These are phyloP conservation scores for Microcos paniculata DNA, from an alignment of 345 rosid genomes.

Conservation along the genomic window DNA sequence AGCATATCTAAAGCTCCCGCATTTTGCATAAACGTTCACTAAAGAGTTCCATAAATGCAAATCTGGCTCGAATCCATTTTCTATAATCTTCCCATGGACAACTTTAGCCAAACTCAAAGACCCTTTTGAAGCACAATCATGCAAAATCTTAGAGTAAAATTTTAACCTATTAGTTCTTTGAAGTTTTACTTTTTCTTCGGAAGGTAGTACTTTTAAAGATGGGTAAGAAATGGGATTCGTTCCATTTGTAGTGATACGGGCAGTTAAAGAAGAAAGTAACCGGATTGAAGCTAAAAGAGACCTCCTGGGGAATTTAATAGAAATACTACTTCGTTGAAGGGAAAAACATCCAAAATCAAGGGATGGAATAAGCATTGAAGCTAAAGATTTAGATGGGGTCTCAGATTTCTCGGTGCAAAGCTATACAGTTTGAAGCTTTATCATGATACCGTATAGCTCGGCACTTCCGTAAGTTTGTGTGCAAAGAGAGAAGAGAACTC, in stretches of 20 bases:
- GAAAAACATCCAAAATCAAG: slow-evolving; percentile 1
- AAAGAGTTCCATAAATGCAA: slow-evolving; percentile 44
- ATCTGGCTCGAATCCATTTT: slow-evolving; percentile 18
- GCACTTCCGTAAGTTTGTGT: neutral
- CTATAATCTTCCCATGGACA: slow-evolving; percentile 30
- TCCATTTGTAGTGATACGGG: neutral
- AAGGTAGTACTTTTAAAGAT: neutral
- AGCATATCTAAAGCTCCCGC: slow-evolving; percentile 30
- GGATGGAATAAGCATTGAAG: slow-evolving; percentile 2
- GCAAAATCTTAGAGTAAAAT: slow-evolving; percentile 34
- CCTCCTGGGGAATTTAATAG: neutral
- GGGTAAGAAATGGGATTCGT: neutral
- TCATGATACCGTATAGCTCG: neutral
- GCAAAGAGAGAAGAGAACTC: neutral
- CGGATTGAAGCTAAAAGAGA: neutral
- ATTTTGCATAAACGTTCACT: slow-evolving; percentile 34
- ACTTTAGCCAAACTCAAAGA: slow-evolving; percentile 25
- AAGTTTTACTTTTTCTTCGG: neutral
- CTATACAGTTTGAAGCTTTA: neutral
- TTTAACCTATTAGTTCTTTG: neutral
- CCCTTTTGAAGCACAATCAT: slow-evolving; percentile 38
- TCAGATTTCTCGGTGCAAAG: neutral
- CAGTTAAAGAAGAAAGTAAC: neutral
- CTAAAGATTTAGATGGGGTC: neutral
- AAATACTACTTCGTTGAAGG: neutral